Evolutionary conservation across 2,329 filamentous ascomycete species (phyloP).

Genomic region (Colletotrichum simmondsii): DNA sequence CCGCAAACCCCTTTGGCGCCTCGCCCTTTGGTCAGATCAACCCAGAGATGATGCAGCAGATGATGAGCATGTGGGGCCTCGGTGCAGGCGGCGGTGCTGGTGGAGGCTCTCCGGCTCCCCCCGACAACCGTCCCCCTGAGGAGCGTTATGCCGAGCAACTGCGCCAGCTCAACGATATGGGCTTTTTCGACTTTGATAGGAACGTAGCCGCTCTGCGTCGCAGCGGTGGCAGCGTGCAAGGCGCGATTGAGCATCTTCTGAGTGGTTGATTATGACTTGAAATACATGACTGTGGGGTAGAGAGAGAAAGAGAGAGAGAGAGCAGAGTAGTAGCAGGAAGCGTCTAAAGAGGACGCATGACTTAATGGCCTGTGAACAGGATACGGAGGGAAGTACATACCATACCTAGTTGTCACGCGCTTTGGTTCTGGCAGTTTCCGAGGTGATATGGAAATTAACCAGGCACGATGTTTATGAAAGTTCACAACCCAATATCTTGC

Average conservation of each 20-base stretch:
- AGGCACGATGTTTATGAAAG: constrained; percentile 31
- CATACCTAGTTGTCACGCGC: constrained; percentile 21
- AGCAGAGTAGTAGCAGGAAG: not conserved
- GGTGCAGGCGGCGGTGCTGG: constrained; percentile 46
- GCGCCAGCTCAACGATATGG: constrained; percentile 97
- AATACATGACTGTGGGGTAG: not conserved
- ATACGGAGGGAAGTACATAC: constrained; percentile 28
- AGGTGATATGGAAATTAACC: constrained; percentile 26
- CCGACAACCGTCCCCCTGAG: constrained; percentile 90
- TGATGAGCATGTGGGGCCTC: constrained; percentile 61
- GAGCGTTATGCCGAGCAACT: constrained; percentile 92
- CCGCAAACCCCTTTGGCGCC: constrained; percentile 51
- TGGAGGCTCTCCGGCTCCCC: constrained; percentile 61
- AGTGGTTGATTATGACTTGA: constrained; percentile 38
- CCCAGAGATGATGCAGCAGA: constrained; percentile 66
- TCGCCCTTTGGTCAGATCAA: constrained; percentile 56
- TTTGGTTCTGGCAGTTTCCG: constrained; percentile 26
- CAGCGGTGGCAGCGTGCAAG: constrained; percentile 93
- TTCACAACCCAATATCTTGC: not conserved
- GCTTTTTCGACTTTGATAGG: constrained; percentile 95
- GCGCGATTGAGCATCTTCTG: constrained; percentile 82
- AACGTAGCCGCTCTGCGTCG: constrained; percentile 90
- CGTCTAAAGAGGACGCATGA: not conserved
- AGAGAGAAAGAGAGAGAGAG: not conserved
- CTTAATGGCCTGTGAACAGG: constrained; percentile 25